Evolutionary conservation across 805 yeast species (phyloP).

Genomic region (Candida odintsovae): DNA sequence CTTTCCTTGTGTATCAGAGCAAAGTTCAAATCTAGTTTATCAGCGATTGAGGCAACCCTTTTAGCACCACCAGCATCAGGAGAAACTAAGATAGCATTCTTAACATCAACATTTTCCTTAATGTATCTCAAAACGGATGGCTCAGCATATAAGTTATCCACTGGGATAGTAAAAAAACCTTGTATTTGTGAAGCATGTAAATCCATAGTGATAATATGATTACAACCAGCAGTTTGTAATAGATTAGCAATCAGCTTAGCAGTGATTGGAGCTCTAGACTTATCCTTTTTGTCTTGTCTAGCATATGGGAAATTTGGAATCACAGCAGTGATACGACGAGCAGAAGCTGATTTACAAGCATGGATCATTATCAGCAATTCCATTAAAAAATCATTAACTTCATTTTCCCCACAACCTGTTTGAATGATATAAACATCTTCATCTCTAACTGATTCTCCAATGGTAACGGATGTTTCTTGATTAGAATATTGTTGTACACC

Average conservation of each 20-base stretch:
- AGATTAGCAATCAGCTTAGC: slow-evolving; percentile 91
- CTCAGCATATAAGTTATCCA: slow-evolving; percentile 92
- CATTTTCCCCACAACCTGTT: slow-evolving; percentile 73
- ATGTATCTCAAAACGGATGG: slow-evolving; percentile 84
- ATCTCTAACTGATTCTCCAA: slow-evolving; percentile 85
- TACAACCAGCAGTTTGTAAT: slow-evolving; percentile 89
- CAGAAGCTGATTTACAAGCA: slow-evolving; percentile 95
- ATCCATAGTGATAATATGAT: slow-evolving; percentile 95
- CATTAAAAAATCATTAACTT: slow-evolving; percentile 78
- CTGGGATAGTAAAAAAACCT: slow-evolving; percentile 94
- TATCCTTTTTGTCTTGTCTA: slow-evolving; percentile 95
- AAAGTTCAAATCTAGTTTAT: slow-evolving; percentile 83
- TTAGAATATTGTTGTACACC: slow-evolving; percentile 83
- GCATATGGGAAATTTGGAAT: slow-evolving; percentile 96
- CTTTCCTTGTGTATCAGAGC: slow-evolving; percentile 97
- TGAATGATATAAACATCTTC: slow-evolving; percentile 84
- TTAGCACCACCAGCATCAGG: slow-evolving; percentile 99
- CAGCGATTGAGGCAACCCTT: slow-evolving; percentile 92
- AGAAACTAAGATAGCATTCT: slow-evolving; percentile 73
- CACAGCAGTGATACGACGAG: slow-evolving; percentile 88
- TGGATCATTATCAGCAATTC: slow-evolving; percentile 86
- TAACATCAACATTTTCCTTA: slow-evolving; percentile 50
- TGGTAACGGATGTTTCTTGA: slow-evolving; percentile 81
- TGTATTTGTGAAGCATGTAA: slow-evolving; percentile 97
- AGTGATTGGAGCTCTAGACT: slow-evolving; percentile 92